Evolutionary conservation across 257 asterid species (phyloP), one percentile per base, ranked within the genome.

Genomic region (Solanum neorickii): DNA sequence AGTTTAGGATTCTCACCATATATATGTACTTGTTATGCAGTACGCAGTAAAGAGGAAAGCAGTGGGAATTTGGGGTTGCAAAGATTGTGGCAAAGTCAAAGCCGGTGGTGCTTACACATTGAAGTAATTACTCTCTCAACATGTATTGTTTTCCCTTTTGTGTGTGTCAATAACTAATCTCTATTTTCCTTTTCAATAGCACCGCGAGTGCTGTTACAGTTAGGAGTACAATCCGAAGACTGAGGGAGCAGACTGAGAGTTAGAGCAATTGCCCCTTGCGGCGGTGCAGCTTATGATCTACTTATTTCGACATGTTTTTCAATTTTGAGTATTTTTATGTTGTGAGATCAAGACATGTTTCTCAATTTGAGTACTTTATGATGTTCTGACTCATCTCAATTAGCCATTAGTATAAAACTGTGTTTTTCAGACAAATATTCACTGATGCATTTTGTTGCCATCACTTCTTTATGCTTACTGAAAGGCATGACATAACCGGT

Each of bases 41-140:
- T 82, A 82, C 49, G 85, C 85, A 18, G 85, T 82, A 82, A 82
- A 82, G 42, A 82, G 85, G 69, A 82, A 82, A 49, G 85, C 85
- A 47, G 85, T 82, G 29, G 85, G 85, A 82, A 82, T 82, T 82
- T 82, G 85, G 85, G 85, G 85, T 12, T 82, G 85, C 85, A 82
- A 82, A 82, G 85, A 82, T 82, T 82, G 85, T 0, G 85, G 85
- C 46, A 82, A 82, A 49, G 85, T 82, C 31, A 82, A 82, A 49
- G 85, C 85, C 14, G 85, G 85, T 3, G 85, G 85, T 49, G 85
- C 85, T 49, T 82, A 82, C 69, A 82, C 85, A 49, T 49, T 82
- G 85, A 82, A 82, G 85, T 49, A 82, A 29, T 82, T 29, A 49
- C 85, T 29, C 44, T 27, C 85, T 82, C 69, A 46, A 29, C 44